Evolutionary conservation across 2,329 filamentous ascomycete species (phyloP), one percentile per base, ranked within the genome.

Genomic region (Verticillium tricorpus): DNA sequence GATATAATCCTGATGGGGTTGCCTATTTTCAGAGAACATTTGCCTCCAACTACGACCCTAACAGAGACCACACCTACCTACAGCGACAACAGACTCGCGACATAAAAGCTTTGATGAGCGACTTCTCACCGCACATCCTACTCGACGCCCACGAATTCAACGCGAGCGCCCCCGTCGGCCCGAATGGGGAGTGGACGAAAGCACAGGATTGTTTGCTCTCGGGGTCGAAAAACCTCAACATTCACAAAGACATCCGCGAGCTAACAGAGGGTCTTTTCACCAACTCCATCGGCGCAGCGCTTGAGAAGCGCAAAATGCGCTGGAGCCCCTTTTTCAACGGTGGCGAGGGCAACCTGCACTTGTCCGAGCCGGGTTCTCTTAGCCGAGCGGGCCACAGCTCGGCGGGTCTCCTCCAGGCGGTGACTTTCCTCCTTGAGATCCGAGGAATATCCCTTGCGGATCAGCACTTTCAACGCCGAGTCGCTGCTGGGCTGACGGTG

Each of bases 381-480:
- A 64, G 63, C 58, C 50, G 45, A n/a, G 52, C 58, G 15, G 56
- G 54, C 19, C 60, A 64, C 31, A 62, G 60, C 59, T 58, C 55
- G 5, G 54, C 35, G 9, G 60, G 61, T 28, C 63, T 64, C 15
- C 55, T 58, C 11, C 63, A 64, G 25, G 50, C 57, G 7, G 22
- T 64, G 17, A 35, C 63, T 25, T 62, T 64, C 50, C 58, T 64
- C 31, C 58, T 61, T 2, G 63, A 64, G 35, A 62, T 61, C n/a
- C 60, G 63, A 14, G 63, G 63, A 11, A 64, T 64, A n/a, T 40
- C 60, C 3, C 56, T 60, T 22, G 63, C 60, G 1, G 63, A 62
- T 35, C 63, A 64, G 58, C 54, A 64, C 22, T 64, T 64, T 40
- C 60, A 64, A 25, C 60, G 63, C n/a, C 60, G 63, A 11, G 61